Conservation (phyloP, 306 rosid genomes). For the Cucurbita ficifolia region DNA sequence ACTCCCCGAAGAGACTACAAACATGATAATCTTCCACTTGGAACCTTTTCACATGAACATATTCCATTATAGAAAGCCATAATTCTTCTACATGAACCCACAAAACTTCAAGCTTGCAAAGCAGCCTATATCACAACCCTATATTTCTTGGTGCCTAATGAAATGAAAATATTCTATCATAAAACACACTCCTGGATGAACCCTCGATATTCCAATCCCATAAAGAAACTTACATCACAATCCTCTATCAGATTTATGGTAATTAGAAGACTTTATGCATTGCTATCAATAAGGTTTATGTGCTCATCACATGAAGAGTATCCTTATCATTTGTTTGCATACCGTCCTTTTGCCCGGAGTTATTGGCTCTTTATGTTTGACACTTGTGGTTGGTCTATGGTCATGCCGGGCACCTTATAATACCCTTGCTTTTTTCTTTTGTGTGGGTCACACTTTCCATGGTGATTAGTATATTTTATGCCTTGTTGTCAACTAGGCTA, state of each 20-base stretch:
- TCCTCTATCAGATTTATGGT: no score
- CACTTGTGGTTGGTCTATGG: no score
- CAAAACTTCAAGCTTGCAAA: background rate
- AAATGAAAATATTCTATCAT: background rate
- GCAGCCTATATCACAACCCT: background rate
- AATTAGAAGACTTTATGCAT: background rate
- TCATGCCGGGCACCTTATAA: no score
- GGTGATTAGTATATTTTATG: background rate
- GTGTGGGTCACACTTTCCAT: no score
- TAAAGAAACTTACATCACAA: background rate
- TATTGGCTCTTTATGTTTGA: no score
- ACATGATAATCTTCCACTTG: background rate
- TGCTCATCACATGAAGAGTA: no score
- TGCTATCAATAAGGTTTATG: background rate
- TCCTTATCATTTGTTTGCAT: background rate
- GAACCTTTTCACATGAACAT: background rate
- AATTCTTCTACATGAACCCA: background rate
- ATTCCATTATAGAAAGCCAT: background rate
- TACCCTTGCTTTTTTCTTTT: no score
- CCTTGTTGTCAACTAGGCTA: background rate
- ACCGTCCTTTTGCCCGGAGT: no score
- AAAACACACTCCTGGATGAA: background rate
- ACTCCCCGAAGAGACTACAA: background rate
- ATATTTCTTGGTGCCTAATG: background rate
- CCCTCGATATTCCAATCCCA: background rate